Evolutionary conservation across 768 basidiomycete genomes (phyloP).

Genomic region (Tricholoma matsutake): DNA sequence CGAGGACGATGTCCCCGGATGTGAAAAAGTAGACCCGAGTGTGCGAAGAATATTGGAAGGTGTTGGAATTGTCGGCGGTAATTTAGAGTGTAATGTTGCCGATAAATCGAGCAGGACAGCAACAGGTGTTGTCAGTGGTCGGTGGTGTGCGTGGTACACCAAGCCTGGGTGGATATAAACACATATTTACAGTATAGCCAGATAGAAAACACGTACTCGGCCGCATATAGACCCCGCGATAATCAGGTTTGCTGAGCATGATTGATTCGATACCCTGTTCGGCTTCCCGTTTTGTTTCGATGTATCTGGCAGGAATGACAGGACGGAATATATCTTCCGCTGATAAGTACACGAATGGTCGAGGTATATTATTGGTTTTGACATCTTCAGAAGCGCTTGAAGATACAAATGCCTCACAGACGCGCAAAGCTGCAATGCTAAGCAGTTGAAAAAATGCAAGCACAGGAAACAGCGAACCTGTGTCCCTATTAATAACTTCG

Average conservation of each 20-base stretch:
- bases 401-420: constrained; percentile 72
- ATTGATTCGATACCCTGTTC: constrained; percentile 65
- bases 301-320: constrained; percentile 80
- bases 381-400: constrained; percentile 33
- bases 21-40: constrained; percentile 37
- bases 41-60: constrained; percentile 62
- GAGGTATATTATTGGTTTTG: constrained; percentile 29
- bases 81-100: constrained; percentile 61
- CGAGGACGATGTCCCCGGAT: constrained; percentile 32
- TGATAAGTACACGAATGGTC: constrained; percentile 92
- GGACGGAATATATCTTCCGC: constrained; percentile 94
- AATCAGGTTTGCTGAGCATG: constrained; percentile 39
- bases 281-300: constrained; percentile 91
- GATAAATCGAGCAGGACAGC: constrained; percentile 84
- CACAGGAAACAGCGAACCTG: constrained; percentile 54
- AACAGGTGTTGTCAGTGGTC: constrained; percentile 84
- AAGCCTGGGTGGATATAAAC: constrained; percentile 52
- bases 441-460: constrained; percentile 3
- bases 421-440: constrained; percentile 52
- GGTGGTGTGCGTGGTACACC: constrained; percentile 92
- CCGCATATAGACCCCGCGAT: constrained; percentile 78
- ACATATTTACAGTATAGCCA: not conserved
- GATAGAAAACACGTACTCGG: constrained; percentile 61
- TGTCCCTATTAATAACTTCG: constrained; percentile 82
- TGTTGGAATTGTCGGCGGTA: constrained; percentile 56